Conservation (phyloP, 176 grass and related monocot species). For the Oryza meyeriana region DNA sequence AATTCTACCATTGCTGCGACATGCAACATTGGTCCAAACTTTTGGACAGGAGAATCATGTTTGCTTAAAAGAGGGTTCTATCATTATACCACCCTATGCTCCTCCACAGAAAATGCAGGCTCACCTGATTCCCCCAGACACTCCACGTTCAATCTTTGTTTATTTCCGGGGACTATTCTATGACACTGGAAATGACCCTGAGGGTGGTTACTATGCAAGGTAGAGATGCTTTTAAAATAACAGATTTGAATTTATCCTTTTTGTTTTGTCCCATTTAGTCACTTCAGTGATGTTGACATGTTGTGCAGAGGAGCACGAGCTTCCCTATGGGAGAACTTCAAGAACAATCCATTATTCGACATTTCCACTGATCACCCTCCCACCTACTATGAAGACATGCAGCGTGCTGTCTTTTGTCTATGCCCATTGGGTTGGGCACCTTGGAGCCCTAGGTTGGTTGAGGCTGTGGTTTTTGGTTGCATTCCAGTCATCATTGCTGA, state of each 20-base stretch:
- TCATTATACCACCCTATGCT: conserved; percentile 88
- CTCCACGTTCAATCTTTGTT: conserved; percentile 90
- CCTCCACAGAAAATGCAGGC: conserved; percentile 98
- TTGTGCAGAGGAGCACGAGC: conserved; percentile 72
- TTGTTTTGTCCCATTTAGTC: conserved; percentile 27
- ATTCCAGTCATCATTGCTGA: conserved; percentile 94
- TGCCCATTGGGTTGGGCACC: conserved; percentile 97
- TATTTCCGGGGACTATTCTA: conserved; percentile 95
- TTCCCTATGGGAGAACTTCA: conserved; percentile 95
- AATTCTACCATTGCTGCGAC: conserved; percentile 72
- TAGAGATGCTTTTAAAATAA: conserved; percentile 25
- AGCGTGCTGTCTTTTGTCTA: conserved; percentile 83
- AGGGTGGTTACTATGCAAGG: conserved; percentile 96
- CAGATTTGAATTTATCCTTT: not conserved
- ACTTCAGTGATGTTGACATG: conserved; percentile 16
- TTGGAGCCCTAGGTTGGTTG: conserved; percentile 94
- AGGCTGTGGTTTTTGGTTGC: conserved; percentile 91
- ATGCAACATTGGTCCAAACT: conserved; percentile 86
- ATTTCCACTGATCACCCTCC: conserved; percentile 88
- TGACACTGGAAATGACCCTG: conserved; percentile 91
- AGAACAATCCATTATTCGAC: conserved; percentile 93
- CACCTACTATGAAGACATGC: conserved; percentile 98
- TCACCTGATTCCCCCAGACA: conserved; percentile 80
- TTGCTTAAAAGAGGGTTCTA: conserved; percentile 90
- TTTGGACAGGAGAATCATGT: conserved; percentile 97